phyloP scores from a whole-genome alignment of 768 basidiomycete genomes.

The Multifurca ochricompacta region DNA sequence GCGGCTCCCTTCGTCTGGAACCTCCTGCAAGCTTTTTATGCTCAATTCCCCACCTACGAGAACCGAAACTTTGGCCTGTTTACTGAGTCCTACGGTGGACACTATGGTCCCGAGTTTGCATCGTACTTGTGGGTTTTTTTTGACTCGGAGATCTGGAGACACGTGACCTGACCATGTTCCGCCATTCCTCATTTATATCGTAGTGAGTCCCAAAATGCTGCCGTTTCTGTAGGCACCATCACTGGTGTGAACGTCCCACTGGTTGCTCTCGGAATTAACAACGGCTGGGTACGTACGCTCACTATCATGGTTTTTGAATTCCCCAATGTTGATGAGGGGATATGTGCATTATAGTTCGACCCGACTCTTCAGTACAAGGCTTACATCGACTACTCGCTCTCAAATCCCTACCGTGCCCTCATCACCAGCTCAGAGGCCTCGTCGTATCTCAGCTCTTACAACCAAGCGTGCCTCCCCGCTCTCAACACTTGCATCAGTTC shows the following conservation, averaged over 20 bases:
- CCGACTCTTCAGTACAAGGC: conserved; percentile 39
- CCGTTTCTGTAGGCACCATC: too few species aligned
- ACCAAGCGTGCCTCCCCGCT: conserved; percentile 35
- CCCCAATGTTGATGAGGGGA: background rate
- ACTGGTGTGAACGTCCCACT: too few species aligned
- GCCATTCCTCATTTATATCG: too few species aligned
- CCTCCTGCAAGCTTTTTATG: background rate
- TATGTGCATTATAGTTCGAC: background rate
- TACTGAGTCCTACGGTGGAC: conserved; percentile 39
- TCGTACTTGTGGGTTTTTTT: conserved; percentile 2
- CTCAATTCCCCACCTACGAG: conserved; percentile 36
- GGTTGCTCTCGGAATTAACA: too few species aligned
- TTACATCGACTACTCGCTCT: conserved; percentile 40
- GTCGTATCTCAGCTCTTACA: background rate
- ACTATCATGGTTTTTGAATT: too few species aligned
- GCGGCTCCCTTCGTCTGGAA: background rate
- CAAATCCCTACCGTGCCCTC: conserved; percentile 29
- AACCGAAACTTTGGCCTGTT: conserved; percentile 39
- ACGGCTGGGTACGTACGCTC: too few species aligned
- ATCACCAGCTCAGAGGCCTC: background rate
- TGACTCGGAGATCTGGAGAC: too few species aligned
- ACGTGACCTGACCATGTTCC: too few species aligned
- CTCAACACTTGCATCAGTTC: conserved; percentile 39
- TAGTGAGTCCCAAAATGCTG: too few species aligned
- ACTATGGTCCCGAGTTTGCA: conserved; percentile 24